Conservation (phyloP, 805 yeast genomes). For the Yamadazyma takamatsuzukensis region DNA sequence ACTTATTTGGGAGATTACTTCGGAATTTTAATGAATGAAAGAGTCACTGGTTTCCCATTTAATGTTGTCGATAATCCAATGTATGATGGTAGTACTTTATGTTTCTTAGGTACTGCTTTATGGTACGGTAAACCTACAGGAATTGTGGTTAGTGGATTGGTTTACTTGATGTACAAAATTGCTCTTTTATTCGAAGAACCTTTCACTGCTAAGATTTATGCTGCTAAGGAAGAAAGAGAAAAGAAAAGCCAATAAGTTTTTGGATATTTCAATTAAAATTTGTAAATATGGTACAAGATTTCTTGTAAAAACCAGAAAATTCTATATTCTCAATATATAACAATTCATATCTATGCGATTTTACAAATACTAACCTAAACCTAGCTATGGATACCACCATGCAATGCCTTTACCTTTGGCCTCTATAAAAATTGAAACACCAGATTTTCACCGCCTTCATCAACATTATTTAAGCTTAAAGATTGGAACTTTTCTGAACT, state of each 20-base stretch:
- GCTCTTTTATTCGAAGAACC: conserved; percentile 94
- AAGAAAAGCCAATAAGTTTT: conserved; percentile 5
- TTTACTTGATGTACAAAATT: conserved; percentile 74
- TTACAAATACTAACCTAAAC: no score
- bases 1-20: conserved; percentile 97
- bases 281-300: no score
- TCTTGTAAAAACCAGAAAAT: not conserved
- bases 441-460: conserved; percentile 38
- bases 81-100: conserved; percentile 90
- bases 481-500: conserved; percentile 79
- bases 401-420: no score
- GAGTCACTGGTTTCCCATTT: conserved; percentile 93
- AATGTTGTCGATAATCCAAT: conserved; percentile 89
- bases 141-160: conserved; percentile 64
- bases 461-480: conserved; percentile 56
- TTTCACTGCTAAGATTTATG: conserved; percentile 87
- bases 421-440: conserved; percentile 10
- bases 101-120: conserved; percentile 87
- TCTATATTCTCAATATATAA: not conserved
- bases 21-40: conserved; percentile 87
- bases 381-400: no score
- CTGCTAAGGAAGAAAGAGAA: conserved; percentile 22
- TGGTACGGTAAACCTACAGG: conserved; percentile 92
- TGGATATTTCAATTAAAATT: not conserved
- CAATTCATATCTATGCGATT: no score